Base-by-base conservation (phyloP, 768 basidiomycete species). In the Hygrocybe coccinea region DNA sequence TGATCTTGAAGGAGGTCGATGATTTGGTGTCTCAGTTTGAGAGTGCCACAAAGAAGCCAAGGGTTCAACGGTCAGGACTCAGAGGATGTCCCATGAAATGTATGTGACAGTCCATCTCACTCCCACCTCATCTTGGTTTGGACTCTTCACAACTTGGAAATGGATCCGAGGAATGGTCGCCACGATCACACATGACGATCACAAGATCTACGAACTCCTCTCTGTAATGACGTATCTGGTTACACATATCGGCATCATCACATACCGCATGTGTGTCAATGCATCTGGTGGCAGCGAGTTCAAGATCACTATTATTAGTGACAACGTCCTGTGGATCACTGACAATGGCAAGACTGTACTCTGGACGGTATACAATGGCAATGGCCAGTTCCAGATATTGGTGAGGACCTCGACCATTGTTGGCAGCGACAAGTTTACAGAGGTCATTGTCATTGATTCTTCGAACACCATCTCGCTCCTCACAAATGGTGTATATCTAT, bases 1-100 rank as follows among this genome's bases (percentile, higher is more conserved):
- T 87, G 8, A 78, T 97, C 50, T 82, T 95, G 74, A 78, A 87
- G 69, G 92, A 93, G 68, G 80, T 95, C 46, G 95, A 95, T 49
- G 92, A 94, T 66, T 74, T 97, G 67, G 91, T 97, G 21, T 82
- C 85, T 14, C 48, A 56, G 39, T 43, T 56, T 3, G 55, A 56
- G 29, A n/a, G 24, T 17, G 46, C 8, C 6, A 86, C 86, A 35
- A 84, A 82, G 72, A 88, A 86, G 64, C 70, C 76, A 37, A 68
- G 74, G 56, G n/a, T n/a, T n/a, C n/a, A n/a, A n/a, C n/a, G n/a
- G n/a, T n/a, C n/a, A n/a, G n/a, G n/a, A n/a, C n/a, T n/a, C n/a
- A n/a, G n/a, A n/a, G n/a, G n/a, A n/a, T n/a, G n/a, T n/a, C n/a
- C n/a, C n/a, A n/a, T n/a, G n/a, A n/a, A n/a, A n/a, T n/a, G n/a